A percentile compares a stretch with the other conserved stretches of the same genome.
Evolutionary conservation across 2,329 filamentous ascomycete genomes (phyloP).

Genomic region (Trichoderma citrinoviride): DNA sequence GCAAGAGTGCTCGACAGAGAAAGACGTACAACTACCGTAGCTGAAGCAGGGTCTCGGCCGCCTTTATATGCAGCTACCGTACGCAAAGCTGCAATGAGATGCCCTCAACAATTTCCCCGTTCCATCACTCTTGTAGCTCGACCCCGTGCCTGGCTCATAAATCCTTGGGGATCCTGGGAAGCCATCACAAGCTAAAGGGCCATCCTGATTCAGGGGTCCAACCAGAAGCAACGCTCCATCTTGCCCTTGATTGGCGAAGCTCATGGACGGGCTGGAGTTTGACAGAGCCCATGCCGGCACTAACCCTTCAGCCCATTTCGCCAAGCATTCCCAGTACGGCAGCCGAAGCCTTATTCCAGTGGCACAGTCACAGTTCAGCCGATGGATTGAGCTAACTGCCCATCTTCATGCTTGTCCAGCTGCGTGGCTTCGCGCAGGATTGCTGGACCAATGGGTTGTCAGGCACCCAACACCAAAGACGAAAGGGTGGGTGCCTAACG

Average conservation of each 20-base stretch:
- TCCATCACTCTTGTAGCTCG: background rate
- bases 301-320: slow-evolving; percentile 18
- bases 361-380: background rate
- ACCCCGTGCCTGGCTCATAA: background rate
- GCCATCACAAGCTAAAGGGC: slow-evolving; percentile 15
- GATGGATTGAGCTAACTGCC: slow-evolving; percentile 3
- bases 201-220: slow-evolving; percentile 7
- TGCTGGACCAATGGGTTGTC: background rate
- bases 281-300: slow-evolving; percentile 7
- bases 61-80: background rate
- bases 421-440: background rate
- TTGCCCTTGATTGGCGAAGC: slow-evolving; percentile 5
- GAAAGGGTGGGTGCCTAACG: background rate
- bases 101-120: background rate
- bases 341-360: background rate
- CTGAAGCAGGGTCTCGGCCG: background rate
- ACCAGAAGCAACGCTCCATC: background rate
- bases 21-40: background rate
- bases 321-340: background rate
- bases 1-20: background rate
- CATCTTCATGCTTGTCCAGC: background rate
- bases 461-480: background rate
- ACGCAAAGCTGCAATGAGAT: background rate
- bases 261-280: background rate
- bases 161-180: background rate